Evolutionary conservation across 768 basidiomycete genomes (phyloP), one percentile per base, ranked within the genome.

Genomic region (Lactarius pseudohatsudake): DNA sequence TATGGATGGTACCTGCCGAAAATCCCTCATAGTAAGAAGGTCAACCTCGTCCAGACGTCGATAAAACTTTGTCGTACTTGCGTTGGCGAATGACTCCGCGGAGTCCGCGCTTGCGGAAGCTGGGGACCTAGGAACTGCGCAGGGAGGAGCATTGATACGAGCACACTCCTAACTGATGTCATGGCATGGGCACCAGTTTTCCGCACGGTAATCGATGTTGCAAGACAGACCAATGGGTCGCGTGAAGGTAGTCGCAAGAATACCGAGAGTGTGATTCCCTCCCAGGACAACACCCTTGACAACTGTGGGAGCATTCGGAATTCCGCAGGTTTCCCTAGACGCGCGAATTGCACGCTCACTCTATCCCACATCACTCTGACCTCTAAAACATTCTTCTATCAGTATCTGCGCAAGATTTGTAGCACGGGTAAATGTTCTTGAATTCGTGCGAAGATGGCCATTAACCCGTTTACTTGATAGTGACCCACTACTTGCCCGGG

Each of bases 151-250:
- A 80, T 53, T 28, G 75, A 62, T 4, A 70, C 72, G 13, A 84
- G 71, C 0, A 77, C 72, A 57, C 75, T 70, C 36, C 78, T 71
- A 82, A 76, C 9, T 9, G 8, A 1, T 9, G 1, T 1, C 34
- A 34, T 34, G 9, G 5, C n/a, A n/a, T n/a, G n/a, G n/a, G 34
- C 8, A 91, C 74, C 0, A 88, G 84, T 71, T 86, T 96, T 92
- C 58, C 94, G 85, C n/a, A 97, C 78, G 1, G 94, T 97, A n/a
- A 87, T 82, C 2, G 91, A 92, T 3, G 88, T 82, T 0, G 34
- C 10, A 10, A 34, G 34, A 10, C 8, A 10, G 8, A 10, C 8
- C 34, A 4, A 34, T 34, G 94, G 94, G 67, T 94, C 86, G 3
- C 79, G 72, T 58, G 89, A 84, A 38, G 82, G 80, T 18, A 93